A percentile compares a stretch with the other conserved stretches of the same genome.
phyloP scores from a whole-genome alignment of 306 rosid species.

The Quillaja saponaria region DNA sequence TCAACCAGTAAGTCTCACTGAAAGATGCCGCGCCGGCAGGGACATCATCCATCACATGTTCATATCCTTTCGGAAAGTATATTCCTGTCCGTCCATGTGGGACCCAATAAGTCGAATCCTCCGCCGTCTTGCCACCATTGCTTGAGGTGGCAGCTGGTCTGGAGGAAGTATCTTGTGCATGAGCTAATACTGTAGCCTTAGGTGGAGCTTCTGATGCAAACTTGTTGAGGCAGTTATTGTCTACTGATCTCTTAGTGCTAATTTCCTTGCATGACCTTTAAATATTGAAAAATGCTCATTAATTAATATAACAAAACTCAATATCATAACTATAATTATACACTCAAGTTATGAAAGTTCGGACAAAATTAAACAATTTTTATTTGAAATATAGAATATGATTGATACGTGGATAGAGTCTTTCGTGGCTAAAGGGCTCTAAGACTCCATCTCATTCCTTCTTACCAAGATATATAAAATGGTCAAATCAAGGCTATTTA shows the following conservation, averaged over 20 bases:
- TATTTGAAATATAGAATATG: too few relatives aligned
- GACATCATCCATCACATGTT: conserved; percentile 64
- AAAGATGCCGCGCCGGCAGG: conserved; percentile 58
- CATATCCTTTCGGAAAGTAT: conserved; percentile 73
- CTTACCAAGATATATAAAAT: too few relatives aligned
- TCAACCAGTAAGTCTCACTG: conserved; percentile 50
- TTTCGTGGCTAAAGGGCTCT: too few relatives aligned
- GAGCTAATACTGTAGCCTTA: too few relatives aligned
- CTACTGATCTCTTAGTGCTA: conserved; percentile 14
- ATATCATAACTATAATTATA: too few relatives aligned
- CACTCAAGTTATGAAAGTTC: too few relatives aligned
- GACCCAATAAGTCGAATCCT: conserved; percentile 44
- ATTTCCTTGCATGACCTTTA: conserved; percentile 33
- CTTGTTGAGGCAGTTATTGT: conserved; percentile 27
- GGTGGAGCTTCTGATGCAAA: conserved; percentile 3
- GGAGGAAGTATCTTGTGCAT: too few relatives aligned
- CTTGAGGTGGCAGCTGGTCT: neutral
- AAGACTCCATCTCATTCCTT: too few relatives aligned
- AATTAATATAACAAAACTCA: too few relatives aligned
- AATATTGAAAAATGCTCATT: neutral
- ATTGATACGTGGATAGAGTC: too few relatives aligned
- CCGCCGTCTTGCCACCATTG: conserved; percentile 15
- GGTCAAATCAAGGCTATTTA: too few relatives aligned
- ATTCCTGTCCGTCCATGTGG: conserved; percentile 75
- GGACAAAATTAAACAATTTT: too few relatives aligned